Evolutionary conservation across 805 yeast genomes (phyloP).

Genomic region (Phaffomyces antillensis): DNA sequence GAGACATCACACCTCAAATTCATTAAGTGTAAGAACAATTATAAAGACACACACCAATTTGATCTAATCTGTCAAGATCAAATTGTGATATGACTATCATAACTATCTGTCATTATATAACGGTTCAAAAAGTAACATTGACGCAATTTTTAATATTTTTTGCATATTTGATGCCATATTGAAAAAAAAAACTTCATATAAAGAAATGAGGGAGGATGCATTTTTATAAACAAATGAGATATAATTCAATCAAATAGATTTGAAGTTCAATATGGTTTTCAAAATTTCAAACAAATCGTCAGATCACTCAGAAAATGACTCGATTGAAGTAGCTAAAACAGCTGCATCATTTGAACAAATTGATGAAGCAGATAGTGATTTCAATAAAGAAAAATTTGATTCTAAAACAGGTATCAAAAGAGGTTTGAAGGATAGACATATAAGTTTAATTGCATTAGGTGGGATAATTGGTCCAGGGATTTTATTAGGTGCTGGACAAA

Average conservation of each 20-base stretch:
- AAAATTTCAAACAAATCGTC: background rate
- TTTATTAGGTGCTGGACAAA: slow-evolving; percentile 46
- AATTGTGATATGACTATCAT: too few relatives aligned
- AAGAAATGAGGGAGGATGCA: too few relatives aligned
- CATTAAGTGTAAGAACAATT: too few relatives aligned
- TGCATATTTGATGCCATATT: background rate
- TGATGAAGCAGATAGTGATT: slow-evolving; percentile 5
- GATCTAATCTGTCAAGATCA: too few relatives aligned
- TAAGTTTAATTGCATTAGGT: slow-evolving; percentile 45
- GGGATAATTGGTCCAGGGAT: slow-evolving; percentile 61
- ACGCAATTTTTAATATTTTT: background rate
- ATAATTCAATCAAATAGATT: too few relatives aligned
- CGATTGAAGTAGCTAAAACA: background rate
- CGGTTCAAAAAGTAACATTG: background rate
- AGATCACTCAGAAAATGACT: background rate
- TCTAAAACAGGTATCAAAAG: slow-evolving; percentile 32
- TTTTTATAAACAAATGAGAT: too few relatives aligned
- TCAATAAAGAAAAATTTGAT: slow-evolving; percentile 10
- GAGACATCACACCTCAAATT: too few relatives aligned
- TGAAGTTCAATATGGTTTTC: background rate
- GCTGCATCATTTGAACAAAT: slow-evolving; percentile 1
- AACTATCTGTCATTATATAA: background rate
- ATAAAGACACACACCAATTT: too few relatives aligned
- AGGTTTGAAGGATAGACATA: slow-evolving; percentile 44
- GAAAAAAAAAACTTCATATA: background rate